These are phyloP conservation scores for Candida xyloterini DNA, from an alignment of 805 yeast species.

Conservation along the genomic window DNA sequence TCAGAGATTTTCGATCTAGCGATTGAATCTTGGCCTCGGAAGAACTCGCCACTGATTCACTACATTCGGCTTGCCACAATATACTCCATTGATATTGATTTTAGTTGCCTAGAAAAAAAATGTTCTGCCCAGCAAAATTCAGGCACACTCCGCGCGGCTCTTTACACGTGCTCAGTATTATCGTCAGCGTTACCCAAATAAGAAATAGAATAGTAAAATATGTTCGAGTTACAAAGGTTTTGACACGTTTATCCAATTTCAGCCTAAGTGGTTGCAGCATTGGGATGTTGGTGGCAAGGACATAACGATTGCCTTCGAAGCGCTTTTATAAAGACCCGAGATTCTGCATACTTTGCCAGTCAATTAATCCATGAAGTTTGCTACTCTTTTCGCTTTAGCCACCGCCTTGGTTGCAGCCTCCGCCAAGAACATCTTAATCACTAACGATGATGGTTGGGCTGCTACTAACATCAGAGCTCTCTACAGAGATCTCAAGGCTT, in stretches of 20 bases:
- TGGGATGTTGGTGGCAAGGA: not conserved
- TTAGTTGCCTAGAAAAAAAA: no score
- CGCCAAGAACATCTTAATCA: slow-evolving; percentile 44
- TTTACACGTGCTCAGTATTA: not conserved
- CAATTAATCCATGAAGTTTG: slow-evolving; percentile 10
- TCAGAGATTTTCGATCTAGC: no score
- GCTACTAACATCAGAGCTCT: slow-evolving; percentile 56
- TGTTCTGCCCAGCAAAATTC: not conserved
- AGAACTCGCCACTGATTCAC: no score
- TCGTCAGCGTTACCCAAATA: not conserved
- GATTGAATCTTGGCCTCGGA: no score
- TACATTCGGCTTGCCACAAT: no score
- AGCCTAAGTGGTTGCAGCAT: slow-evolving; percentile 1
- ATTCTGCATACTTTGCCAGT: slow-evolving; percentile 6
- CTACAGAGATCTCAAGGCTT: slow-evolving; percentile 43
- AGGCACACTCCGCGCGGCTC: not conserved
- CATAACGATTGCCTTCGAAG: not conserved
- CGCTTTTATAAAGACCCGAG: slow-evolving; percentile 1
- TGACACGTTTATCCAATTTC: slow-evolving; percentile 1
- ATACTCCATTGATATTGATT: no score
- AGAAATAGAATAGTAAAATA: not conserved
- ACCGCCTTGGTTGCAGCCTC: slow-evolving; percentile 13
- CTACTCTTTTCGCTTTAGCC: slow-evolving; percentile 8
- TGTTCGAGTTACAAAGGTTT: slow-evolving; percentile 1
- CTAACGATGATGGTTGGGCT: slow-evolving; percentile 59